Base-by-base conservation (phyloP, 176 grass and related monocot genomes). In the Secale cereale region DNA sequence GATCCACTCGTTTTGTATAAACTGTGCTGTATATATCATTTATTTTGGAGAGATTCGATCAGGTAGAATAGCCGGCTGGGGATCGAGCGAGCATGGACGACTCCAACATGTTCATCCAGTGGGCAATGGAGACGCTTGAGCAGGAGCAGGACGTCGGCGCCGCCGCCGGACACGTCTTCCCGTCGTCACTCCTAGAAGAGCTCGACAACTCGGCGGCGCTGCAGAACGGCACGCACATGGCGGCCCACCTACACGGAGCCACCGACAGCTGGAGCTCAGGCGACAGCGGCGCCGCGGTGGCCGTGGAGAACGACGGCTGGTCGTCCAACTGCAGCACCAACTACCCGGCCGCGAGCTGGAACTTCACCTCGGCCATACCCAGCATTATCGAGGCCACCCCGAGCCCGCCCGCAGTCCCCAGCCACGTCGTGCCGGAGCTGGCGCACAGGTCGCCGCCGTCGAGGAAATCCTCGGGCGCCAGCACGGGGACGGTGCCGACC, bases 221-320 rank as follows among this genome's bases (percentile, higher is more conserved):
- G 5, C 71, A 74, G 41, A 74, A 50, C 25, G 71, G 71, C 15
- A 74, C 8, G 41, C 23, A 9, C 70, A 29, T 1, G 41, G 8
- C 46, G 4, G 67, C 27, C 33, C 36, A 23, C 5, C 59, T 27
- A 0, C 45, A 48, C 27, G 45, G 25, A 13, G 19, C 57, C 4
- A 40, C 75, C 2, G 86, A 74, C 35, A 87, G 84, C 84, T 90
- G 88, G 88, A 86, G 88, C 56, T 67, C 84, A 13, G 74, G 80
- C 80, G 69, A 67, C 41, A 73, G 37, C 17, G 88, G 60, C 69
- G 71, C 16, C 35, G 17, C 32, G 7, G 78, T 52, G 10, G 79
- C 26, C 41, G 22, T 79, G 65, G 65, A 83, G 2, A 45, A 83
- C 26, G 65, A 74, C 8, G 25, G 27, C 54, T 90, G 88, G 77